Base-by-base conservation (phyloP, 2,329 filamentous ascomycete species). In the Fusarium lateritium region DNA sequence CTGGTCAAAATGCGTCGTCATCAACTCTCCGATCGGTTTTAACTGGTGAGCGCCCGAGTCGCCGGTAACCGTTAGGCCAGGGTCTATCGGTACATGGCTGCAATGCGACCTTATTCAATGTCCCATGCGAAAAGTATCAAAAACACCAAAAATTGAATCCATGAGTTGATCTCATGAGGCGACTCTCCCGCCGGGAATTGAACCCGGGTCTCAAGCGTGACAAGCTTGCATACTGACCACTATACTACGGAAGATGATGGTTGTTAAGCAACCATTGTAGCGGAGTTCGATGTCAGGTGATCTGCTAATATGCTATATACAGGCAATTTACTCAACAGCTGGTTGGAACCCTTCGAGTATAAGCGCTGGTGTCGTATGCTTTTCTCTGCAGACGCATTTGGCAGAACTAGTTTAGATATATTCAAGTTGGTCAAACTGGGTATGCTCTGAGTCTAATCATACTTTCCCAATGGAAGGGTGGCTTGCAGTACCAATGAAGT, bases 141-240 rank as follows among this genome's bases (percentile, higher is more conserved):
- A 43, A 69, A 69, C 42, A 38, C 49, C 69, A 72, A 71, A 68
- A 70, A 51, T 13, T 14, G 19, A 22, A 31, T 22, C 15, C 54
- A 64, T 43, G 56, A 62, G 22, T 57, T 53, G 21, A 21, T 34
- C 49, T 56, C 71, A 52, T 66, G 49, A 64, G 69, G 72, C 72
- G 69, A 55, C 71, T 72, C 65, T 69, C 65, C 70, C 72, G 69
- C 72, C 69, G 71, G 72, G 72, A 73, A 73, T 73, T 73, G 71
- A 73, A 73, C 71, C 71, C 71, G 71, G 71, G 71, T 74, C 69
- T 74, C 72, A 68, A 74, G 72, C 72, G 72, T 74, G 71, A 74
- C 73, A 75, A 74, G 72, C 72, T 74, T 65, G 72, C 72, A 74
- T 74, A 74, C 71, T 73, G 71, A 76, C 75, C 76, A 77, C 76